Evolutionary conservation across 495 filamentous ascomycete species (phyloP), one percentile per base, ranked within the genome.

Genomic region (Haplographium delicatum): DNA sequence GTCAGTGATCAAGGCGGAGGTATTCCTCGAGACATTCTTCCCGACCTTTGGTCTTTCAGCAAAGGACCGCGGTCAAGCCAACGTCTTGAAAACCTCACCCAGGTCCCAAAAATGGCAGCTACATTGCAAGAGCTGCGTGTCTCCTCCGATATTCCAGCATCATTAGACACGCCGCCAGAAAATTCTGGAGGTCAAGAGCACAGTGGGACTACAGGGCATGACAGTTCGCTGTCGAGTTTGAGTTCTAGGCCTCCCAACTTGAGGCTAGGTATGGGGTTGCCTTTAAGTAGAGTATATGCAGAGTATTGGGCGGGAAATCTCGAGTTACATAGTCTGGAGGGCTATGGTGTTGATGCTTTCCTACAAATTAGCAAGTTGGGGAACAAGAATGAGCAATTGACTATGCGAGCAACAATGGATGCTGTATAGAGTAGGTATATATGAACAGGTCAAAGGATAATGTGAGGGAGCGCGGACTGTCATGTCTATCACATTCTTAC

Each of bases 291-390:
- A 52, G 88, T 97, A 11, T 99, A 97, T 64, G 91, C 94, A 13
- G 91, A 99, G 67, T 98, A 97, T 67, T 99, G 93, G 93, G 93
- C 94, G 6, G 93, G 93, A 1, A 91, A 79, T 62, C 67, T 99
- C 20, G 89, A 96, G 63, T 61, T 97, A 52, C 93, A 97, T 65
- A 95, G 84, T 64, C 68, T 99, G 28, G 93, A 97, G 59, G 93
- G 93, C 0, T 99, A 96, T 58, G 93, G 93, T 1, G 89, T 94
- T n/a, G 93, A 99, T 70, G 91, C 87, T 1, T 99, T 97, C 63
- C 66, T 99, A 53, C 91, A 97, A 67, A 95, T 99, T 30, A 91
- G 88, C 5, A 96, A 96, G 67, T 75, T 99, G 47, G 93, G 93
- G 18, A 99, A 99, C 68, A 96, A 96, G 74, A 96, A 96, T 62